phyloP scores from a whole-genome alignment of 768 basidiomycete species.

The Naganishia friedmannii region DNA sequence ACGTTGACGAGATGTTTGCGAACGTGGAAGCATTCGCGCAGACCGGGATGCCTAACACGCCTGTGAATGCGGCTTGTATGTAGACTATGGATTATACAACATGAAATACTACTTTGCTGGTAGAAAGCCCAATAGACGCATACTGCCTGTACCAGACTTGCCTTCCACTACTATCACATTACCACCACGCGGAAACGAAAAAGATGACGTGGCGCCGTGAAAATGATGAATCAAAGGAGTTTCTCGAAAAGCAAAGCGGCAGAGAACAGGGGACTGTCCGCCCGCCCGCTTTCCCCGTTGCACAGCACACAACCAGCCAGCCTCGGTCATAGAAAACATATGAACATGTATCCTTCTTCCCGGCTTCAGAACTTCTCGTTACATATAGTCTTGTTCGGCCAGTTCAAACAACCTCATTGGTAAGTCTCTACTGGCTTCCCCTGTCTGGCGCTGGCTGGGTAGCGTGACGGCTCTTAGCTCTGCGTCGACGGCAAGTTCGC shows the following conservation, averaged over 20 bases:
- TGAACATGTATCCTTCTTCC: background rate
- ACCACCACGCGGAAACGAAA: background rate
- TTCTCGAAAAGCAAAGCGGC: slow-evolving; percentile 2
- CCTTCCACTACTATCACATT: background rate
- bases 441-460: background rate
- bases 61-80: slow-evolving; percentile 3
- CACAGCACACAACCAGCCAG: background rate
- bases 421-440: background rate
- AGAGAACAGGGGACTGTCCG: background rate
- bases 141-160: too few relatives aligned
- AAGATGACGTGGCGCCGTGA: background rate
- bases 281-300: background rate
- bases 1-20: slow-evolving; percentile 11
- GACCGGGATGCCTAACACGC: slow-evolving; percentile 16
- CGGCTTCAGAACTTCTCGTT: background rate
- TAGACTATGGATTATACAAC: background rate
- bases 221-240: slow-evolving; percentile 3
- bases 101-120: too few relatives aligned
- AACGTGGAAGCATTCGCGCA: slow-evolving; percentile 3
- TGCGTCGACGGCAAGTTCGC: background rate
- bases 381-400: background rate
- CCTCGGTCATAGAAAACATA: background rate
- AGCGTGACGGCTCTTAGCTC: background rate
- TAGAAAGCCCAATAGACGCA: too few relatives aligned
- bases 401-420: background rate